Evolutionary conservation across 2,329 filamentous ascomycete genomes (phyloP), one percentile per base, ranked within the genome.

Genomic region (Sphaerulina vaccinii): DNA sequence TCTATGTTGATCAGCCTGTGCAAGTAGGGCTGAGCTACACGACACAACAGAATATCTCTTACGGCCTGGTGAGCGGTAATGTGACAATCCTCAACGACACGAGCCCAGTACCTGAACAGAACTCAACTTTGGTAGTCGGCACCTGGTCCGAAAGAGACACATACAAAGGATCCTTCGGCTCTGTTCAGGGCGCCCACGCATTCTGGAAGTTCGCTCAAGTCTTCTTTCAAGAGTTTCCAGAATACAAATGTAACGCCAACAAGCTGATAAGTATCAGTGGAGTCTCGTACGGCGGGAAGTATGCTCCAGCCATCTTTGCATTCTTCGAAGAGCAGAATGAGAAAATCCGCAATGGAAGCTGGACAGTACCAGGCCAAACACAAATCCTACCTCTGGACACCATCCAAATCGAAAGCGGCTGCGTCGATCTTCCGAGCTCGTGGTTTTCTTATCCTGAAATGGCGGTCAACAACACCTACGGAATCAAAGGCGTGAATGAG

Each of bases 1-100:
- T 87, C 11, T 87, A 82, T 65, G 75, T 87, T 47, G 83, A 87
- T 56, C 82, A 86, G 68, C 84, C 80, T 0, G 75, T 53, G 9
- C 40, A 49, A 5, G 46, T 53, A 15, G 50, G 50, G 5, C 38
- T 56, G 21, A 47, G 35, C 5, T 56, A 53, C 23, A 51, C 51
- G 36, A 62, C 54, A 2, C 58, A 70, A 2, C 59, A 60, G 22
- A 73, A 75, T 37, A 62, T 71, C 24, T 73, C 70, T 7, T 63
- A 59, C 16, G 65, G 71, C 10, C 59, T 59, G 38, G 51, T 51
- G 19, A 56, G 63, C 27, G 57, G 62, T 8, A 55, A 66, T 21
- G 33, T 54, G 5, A 57, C 53, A 6, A 22, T 53, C 13, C 39
- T 63, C 18, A 56, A 62, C 27, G 51, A 52, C 2, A 56, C 46